A percentile compares a stretch with the other conserved stretches of the same genome.
These are phyloP conservation scores for Trametes coccinea DNA, from an alignment of 768 basidiomycete species.

Conservation along the genomic window DNA sequence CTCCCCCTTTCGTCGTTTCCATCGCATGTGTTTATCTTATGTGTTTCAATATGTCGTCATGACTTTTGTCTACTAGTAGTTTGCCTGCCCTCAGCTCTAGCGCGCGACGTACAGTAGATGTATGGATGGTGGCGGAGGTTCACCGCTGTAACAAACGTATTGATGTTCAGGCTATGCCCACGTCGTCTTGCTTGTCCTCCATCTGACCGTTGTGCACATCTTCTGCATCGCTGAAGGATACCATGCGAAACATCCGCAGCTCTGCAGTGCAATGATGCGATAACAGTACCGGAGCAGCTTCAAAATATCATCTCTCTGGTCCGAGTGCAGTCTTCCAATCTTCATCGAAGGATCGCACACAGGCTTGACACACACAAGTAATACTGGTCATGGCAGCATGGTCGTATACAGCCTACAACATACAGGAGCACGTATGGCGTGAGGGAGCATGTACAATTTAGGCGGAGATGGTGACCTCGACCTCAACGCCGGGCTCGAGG, in stretches of 20 bases:
- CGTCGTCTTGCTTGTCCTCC: too few relatives aligned
- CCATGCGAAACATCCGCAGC: too few relatives aligned
- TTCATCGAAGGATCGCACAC: too few relatives aligned
- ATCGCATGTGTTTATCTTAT: slow-evolving; percentile 24
- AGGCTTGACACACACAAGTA: background rate
- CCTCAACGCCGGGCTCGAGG: slow-evolving; percentile 98
- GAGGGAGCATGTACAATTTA: slow-evolving; percentile 30
- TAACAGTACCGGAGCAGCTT: too few relatives aligned
- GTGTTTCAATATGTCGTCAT: slow-evolving; percentile 22
- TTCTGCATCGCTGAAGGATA: too few relatives aligned
- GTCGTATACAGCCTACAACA: slow-evolving; percentile 17
- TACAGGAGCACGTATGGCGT: slow-evolving; percentile 12
- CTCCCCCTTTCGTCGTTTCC: slow-evolving; percentile 1
- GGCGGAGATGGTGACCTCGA: slow-evolving; percentile 94
- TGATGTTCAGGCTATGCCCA: too few relatives aligned
- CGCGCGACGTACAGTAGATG: slow-evolving; percentile 1
- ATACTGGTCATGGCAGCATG: slow-evolving; percentile 2
- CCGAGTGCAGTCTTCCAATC: too few relatives aligned
- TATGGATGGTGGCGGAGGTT: background rate
- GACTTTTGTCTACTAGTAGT: slow-evolving; percentile 14
- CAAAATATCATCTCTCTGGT: too few relatives aligned
- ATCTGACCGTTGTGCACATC: too few relatives aligned
- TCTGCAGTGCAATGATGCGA: too few relatives aligned
- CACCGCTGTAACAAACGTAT: too few relatives aligned
- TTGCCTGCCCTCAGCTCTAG: background rate